These are phyloP conservation scores for Lactarius indigo DNA, from an alignment of 768 basidiomycete genomes.

Conservation along the genomic window DNA sequence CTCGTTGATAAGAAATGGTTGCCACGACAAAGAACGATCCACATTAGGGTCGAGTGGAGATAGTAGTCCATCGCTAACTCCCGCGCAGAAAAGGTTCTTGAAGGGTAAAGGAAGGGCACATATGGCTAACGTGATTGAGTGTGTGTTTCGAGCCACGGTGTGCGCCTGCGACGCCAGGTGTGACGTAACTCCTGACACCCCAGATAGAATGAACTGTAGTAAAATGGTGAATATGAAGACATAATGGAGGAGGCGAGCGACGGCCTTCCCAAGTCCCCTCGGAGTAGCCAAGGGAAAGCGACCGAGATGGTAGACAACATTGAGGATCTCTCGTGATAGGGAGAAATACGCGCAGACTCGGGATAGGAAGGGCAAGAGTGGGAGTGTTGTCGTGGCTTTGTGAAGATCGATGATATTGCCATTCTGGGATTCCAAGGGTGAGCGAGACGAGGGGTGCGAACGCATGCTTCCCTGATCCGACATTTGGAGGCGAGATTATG, in stretches of 20 bases:
- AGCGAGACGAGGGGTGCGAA: no score
- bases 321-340: background rate
- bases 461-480: no score
- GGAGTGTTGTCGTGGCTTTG: no score
- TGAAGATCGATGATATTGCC: no score
- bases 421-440: no score
- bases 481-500: no score
- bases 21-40: no score
- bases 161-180: background rate
- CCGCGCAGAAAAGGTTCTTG: background rate
- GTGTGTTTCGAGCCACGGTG: background rate
- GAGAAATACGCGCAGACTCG: background rate
- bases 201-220: background rate
- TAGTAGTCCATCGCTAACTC: no score
- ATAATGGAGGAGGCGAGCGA: background rate
- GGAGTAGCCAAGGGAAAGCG: no score
- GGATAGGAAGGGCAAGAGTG: background rate
- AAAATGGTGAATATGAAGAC: background rate
- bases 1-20: no score
- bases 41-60: no score
- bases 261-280: background rate
- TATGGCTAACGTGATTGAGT: background rate
- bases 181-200: background rate
- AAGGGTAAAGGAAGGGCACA: slow-evolving; percentile 5
- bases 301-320: background rate